Percentiles rank a stretch among this genome's conserved stretches.
phyloP scores from a whole-genome alignment of 805 yeast species.

The Nakazawaea molendinolei region DNA sequence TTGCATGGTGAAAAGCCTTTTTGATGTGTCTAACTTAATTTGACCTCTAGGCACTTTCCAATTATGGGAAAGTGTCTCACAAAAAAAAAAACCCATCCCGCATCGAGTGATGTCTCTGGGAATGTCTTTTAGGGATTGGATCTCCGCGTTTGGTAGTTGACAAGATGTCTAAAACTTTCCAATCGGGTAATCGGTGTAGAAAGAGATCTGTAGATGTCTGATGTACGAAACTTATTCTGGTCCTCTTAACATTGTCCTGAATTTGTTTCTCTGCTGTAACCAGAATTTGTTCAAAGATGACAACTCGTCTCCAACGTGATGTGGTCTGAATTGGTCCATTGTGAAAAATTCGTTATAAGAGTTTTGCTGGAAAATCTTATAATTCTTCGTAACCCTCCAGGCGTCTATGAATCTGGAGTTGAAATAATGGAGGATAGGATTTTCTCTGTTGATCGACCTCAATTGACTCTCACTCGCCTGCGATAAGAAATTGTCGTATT shows the following conservation, averaged over 20 bases:
- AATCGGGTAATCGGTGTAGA: no score
- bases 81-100: no score
- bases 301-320: constrained; percentile 22
- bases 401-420: constrained; percentile 36
- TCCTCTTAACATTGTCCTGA: background rate
- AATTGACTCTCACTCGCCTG: constrained; percentile 31
- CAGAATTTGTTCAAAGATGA: background rate
- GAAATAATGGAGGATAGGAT: constrained; percentile 28
- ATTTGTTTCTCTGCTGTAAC: constrained; percentile 1
- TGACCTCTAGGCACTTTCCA: no score
- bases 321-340: constrained; percentile 44
- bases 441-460: constrained; percentile 17
- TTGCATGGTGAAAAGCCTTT: no score
- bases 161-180: no score
- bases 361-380: constrained; percentile 39
- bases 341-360: constrained; percentile 66
- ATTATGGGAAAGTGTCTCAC: no score
- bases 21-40: no score
- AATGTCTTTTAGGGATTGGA: no score
- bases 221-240: no score
- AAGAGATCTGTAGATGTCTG: no score
- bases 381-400: constrained; percentile 55
- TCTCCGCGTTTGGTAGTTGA: no score
- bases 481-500: constrained; percentile 54
- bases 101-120: no score